Conservation (phyloP, 768 basidiomycete species). For the Galerina sulciceps region DNA sequence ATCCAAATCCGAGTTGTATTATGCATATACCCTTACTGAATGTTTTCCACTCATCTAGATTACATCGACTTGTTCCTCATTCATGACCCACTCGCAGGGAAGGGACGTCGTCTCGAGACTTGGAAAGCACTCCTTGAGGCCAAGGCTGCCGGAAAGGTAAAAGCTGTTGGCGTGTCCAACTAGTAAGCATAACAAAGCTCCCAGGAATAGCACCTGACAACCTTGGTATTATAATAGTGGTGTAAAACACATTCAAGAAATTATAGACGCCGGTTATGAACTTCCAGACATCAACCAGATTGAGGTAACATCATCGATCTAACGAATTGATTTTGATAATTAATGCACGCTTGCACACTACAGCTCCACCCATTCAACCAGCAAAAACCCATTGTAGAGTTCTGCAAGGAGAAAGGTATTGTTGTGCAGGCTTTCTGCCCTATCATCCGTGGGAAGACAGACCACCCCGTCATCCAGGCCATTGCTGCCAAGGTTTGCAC, state of each 20-base stretch:
- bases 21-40: neutral
- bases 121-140: conserved; percentile 73
- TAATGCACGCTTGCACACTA: neutral
- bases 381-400: conserved; percentile 76
- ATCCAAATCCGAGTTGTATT: neutral
- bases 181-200: conserved; percentile 51
- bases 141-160: conserved; percentile 65
- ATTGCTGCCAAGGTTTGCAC: conserved; percentile 59
- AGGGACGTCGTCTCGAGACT: conserved; percentile 63
- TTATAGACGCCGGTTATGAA: conserved; percentile 62
- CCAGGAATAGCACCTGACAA: neutral
- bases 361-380: conserved; percentile 86
- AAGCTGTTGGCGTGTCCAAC: conserved; percentile 80
- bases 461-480: conserved; percentile 53
- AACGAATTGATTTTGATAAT: neutral
- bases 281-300: conserved; percentile 81
- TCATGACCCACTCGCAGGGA: conserved; percentile 72
- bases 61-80: conserved; percentile 58
- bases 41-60: conserved; percentile 21
- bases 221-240: conserved; percentile 42
- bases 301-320: conserved; percentile 49
- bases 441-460: conserved; percentile 63
- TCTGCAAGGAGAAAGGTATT: conserved; percentile 65
- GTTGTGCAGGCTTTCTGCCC: conserved; percentile 79
- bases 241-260: conserved; percentile 76